Evolutionary conservation across 2,329 filamentous ascomycete genomes (phyloP).

Genomic region (Knoxdaviesia capensis): DNA sequence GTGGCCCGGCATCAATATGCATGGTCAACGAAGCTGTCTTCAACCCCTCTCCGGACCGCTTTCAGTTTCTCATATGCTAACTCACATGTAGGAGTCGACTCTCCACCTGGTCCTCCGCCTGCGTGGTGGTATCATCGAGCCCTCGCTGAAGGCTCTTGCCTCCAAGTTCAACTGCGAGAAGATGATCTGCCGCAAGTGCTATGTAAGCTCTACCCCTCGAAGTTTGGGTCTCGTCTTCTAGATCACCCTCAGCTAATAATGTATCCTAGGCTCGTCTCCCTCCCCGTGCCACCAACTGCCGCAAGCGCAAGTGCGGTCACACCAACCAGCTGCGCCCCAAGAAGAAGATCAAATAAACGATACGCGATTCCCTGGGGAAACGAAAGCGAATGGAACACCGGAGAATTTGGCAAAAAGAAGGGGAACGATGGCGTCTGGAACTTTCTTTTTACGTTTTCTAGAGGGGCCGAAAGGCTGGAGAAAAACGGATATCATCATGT

Average conservation of each 20-base stretch:
- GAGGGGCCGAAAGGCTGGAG: background rate
- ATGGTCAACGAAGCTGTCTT: no score
- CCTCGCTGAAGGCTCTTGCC: conserved; percentile 92
- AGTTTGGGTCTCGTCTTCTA: no score
- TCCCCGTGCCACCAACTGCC: conserved; percentile 98
- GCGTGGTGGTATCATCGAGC: conserved; percentile 98
- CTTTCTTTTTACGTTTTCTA: conserved; percentile 8
- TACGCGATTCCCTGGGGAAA: conserved; percentile 3
- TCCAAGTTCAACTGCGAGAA: conserved; percentile 99
- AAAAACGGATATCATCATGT: background rate
- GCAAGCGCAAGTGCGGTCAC: conserved; percentile 99
- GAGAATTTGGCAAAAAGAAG: conserved; percentile 10
- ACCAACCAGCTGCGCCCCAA: conserved; percentile 99
- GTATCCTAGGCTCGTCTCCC: conserved; percentile 52
- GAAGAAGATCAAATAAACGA: conserved; percentile 89
- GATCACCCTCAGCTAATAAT: no score
- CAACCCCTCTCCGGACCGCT: no score
- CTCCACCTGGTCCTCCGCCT: conserved; percentile 97
- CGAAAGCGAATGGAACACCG: background rate
- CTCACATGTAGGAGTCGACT: conserved; percentile 58
- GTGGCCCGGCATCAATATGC: no score
- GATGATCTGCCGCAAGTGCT: conserved; percentile 99
- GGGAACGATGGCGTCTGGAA: conserved; percentile 21
- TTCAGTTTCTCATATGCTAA: background rate
- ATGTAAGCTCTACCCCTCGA: conserved; percentile 40